Conservation (phyloP, 139 green algal genomes). For the Auxenochlorella protothecoides region DNA sequence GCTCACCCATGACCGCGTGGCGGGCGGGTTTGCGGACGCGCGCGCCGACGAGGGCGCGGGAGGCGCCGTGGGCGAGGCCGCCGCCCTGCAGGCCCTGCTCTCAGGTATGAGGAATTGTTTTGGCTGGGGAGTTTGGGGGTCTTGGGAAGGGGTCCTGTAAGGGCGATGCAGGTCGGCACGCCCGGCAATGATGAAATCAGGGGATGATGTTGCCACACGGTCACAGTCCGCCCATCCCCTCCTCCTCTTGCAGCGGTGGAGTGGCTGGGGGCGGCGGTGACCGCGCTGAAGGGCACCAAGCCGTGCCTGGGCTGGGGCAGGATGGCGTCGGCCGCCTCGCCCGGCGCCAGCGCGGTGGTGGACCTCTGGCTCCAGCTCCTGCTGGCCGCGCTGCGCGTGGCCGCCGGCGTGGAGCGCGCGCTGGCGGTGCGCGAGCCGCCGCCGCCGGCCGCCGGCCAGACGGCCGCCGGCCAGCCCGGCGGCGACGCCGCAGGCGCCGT, state of each 20-base stretch:
- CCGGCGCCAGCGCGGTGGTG: conserved; percentile 48
- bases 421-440: background rate
- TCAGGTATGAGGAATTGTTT: too few species aligned
- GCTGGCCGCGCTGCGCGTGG: conserved; percentile 30
- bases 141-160: background rate
- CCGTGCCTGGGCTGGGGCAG: conserved; percentile 61
- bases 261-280: too few species aligned
- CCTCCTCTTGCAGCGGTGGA: background rate
- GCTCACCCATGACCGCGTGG: conserved; percentile 15
- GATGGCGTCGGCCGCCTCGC: conserved; percentile 14
- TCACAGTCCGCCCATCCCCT: background rate
- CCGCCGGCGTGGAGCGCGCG: conserved; percentile 6
- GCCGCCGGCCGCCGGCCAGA: too few species aligned
- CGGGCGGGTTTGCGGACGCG: background rate
- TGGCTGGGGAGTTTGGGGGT: background rate
- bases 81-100: too few species aligned
- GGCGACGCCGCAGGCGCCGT: background rate
- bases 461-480: background rate
- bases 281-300: conserved; percentile 25
- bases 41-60: background rate
- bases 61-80: too few species aligned
- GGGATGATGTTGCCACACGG: background rate
- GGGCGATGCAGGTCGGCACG: conserved; percentile 32
- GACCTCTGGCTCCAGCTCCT: conserved; percentile 68
- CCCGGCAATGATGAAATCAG: background rate